Conservation (phyloP, 768 basidiomycete genomes). For the Tricholoma hemisulphureum region DNA sequence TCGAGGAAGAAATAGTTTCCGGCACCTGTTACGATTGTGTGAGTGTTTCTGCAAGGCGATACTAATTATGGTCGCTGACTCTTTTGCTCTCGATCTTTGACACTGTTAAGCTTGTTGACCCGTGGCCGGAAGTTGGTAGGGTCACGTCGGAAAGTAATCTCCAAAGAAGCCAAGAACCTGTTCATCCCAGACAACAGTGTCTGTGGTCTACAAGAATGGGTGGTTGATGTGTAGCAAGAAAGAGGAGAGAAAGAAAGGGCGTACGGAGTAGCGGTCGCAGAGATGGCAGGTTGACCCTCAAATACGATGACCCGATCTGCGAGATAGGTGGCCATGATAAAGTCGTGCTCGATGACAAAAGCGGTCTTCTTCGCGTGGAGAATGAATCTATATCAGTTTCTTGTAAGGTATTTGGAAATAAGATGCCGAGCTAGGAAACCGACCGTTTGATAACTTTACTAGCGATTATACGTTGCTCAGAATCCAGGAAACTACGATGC, state of each 20-base stretch:
- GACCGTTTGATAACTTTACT: slow-evolving; percentile 97
- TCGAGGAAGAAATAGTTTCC: slow-evolving; percentile 95
- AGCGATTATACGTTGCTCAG: slow-evolving; percentile 98
- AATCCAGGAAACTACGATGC: slow-evolving; percentile 80
- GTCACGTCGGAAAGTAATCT: slow-evolving; percentile 98
- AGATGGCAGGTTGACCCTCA: slow-evolving; percentile 79
- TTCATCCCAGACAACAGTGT: slow-evolving; percentile 97
- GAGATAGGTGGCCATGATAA: slow-evolving; percentile 99
- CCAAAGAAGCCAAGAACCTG: slow-evolving; percentile 90
- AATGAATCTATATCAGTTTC: slow-evolving; percentile 61
- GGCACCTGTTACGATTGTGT: slow-evolving; percentile 43
- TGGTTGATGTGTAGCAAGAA: not conserved
- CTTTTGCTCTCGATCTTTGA: slow-evolving; percentile 90
- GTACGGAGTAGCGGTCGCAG: slow-evolving; percentile 89
- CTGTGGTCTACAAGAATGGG: slow-evolving; percentile 64
- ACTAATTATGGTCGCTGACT: slow-evolving; percentile 37
- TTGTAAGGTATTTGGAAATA: slow-evolving; percentile 1
- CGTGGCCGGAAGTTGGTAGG: slow-evolving; percentile 91
- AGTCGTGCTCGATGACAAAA: slow-evolving; percentile 99
- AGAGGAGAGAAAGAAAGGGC: slow-evolving; percentile 25
- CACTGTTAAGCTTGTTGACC: slow-evolving; percentile 80
- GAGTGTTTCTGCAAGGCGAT: not conserved
- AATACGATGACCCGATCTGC: slow-evolving; percentile 97
- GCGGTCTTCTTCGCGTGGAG: slow-evolving; percentile 97
- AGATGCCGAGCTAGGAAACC: slow-evolving; percentile 11